These are phyloP conservation scores for Neofusicoccum ribis DNA, from an alignment of 2,329 filamentous ascomycete genomes.

Conservation along the genomic window DNA sequence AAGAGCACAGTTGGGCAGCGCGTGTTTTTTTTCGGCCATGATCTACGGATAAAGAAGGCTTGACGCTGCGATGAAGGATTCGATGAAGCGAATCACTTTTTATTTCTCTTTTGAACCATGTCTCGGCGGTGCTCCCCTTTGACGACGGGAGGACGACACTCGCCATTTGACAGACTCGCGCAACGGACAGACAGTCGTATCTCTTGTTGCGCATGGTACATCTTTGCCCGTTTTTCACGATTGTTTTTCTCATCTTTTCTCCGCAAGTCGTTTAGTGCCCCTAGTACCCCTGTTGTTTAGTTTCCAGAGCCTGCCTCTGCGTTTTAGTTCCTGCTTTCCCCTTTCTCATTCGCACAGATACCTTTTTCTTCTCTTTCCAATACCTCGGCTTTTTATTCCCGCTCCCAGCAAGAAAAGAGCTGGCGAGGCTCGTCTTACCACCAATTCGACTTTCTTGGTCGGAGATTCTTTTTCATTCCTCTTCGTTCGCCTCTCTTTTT, in stretches of 20 bases:
- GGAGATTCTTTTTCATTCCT: background rate
- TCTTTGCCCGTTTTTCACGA: background rate
- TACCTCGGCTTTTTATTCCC: slow-evolving; percentile 1
- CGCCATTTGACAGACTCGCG: background rate
- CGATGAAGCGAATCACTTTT: background rate
- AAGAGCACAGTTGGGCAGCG: background rate
- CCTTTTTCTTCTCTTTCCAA: slow-evolving; percentile 8
- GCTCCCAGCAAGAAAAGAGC: background rate
- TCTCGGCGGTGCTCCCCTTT: background rate
- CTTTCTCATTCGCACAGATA: slow-evolving; percentile 3
- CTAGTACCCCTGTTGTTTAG: slow-evolving; percentile 14
- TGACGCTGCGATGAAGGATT: slow-evolving; percentile 12
- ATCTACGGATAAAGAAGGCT: background rate
- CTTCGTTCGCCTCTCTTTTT: background rate
- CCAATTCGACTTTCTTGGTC: background rate
- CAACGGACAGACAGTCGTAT: background rate
- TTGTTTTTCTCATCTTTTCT: background rate
- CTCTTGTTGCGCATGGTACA: background rate
- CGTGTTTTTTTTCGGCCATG: background rate
- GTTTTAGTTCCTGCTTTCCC: background rate
- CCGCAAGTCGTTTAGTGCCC: slow-evolving; percentile 5
- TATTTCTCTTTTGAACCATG: background rate
- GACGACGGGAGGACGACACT: background rate
- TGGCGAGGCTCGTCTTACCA: background rate
- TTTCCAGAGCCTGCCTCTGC: background rate